A percentile compares a stretch with the other conserved stretches of the same genome.
These are phyloP conservation scores for Aureobasidium leucospermi DNA, from an alignment of 2,329 filamentous ascomycete species.

Conservation along the genomic window DNA sequence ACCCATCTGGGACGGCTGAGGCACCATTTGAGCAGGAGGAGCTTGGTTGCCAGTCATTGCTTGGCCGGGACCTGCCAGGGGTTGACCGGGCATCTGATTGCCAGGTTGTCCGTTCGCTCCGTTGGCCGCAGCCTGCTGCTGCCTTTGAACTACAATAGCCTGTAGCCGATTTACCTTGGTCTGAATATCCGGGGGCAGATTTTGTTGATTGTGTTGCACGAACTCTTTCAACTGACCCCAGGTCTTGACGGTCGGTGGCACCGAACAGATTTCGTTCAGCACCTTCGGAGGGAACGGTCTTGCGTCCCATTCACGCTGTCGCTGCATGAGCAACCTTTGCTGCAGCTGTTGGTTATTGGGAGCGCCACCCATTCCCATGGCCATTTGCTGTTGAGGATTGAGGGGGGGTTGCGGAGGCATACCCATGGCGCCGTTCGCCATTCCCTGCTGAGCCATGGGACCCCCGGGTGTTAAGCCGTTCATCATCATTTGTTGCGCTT, in stretches of 20 bases:
- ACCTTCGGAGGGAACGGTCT: slow-evolving; percentile 19
- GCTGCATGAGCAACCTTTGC: slow-evolving; percentile 17
- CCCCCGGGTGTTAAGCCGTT: background rate
- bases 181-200: slow-evolving; percentile 34
- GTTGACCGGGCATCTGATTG: slow-evolving; percentile 10
- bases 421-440: slow-evolving; percentile 17
- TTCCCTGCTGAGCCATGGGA: slow-evolving; percentile 11
- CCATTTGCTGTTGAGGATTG: slow-evolving; percentile 15
- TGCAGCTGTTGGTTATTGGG: slow-evolving; percentile 7
- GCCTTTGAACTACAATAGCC: slow-evolving; percentile 9
- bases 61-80: background rate
- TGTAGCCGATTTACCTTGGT: slow-evolving; percentile 27
- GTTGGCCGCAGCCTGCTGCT: background rate
- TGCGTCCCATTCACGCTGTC: slow-evolving; percentile 19
- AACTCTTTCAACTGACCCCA: slow-evolving; percentile 53
- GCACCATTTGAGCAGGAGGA: slow-evolving; percentile 35
- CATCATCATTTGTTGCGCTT: slow-evolving; percentile 24
- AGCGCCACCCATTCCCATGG: slow-evolving; percentile 3
- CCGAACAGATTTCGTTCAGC: slow-evolving; percentile 15
- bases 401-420: slow-evolving; percentile 10
- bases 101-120: slow-evolving; percentile 1
- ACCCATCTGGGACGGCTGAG: slow-evolving; percentile 18
- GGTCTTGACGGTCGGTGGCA: slow-evolving; percentile 45
- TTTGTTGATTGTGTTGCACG: slow-evolving; percentile 39
- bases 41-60: slow-evolving; percentile 23